Percentiles rank a stretch among this genome's conserved stretches.
Evolutionary conservation across 2,329 filamentous ascomycete genomes (phyloP).

Genomic region (Colletotrichum sp.): DNA sequence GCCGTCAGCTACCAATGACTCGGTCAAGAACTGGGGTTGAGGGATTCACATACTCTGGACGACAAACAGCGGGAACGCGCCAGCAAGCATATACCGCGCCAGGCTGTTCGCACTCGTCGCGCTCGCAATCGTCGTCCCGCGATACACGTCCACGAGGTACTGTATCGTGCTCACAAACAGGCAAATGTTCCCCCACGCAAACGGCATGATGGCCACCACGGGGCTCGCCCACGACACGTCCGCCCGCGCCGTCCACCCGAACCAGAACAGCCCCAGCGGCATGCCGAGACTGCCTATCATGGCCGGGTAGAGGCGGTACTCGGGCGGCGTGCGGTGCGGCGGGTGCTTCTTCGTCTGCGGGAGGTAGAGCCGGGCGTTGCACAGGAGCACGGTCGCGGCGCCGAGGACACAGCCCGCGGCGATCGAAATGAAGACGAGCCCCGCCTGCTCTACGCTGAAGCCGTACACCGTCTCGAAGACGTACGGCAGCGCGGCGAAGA

Average conservation of each 20-base stretch:
- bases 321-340: slow-evolving; percentile 48
- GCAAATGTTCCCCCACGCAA: slow-evolving; percentile 65
- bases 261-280: slow-evolving; percentile 67
- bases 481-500: slow-evolving; percentile 57
- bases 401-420: slow-evolving; percentile 51
- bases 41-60: slow-evolving; percentile 51
- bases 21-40: background rate
- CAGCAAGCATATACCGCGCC: slow-evolving; percentile 59
- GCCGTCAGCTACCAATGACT: background rate
- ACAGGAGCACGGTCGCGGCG: slow-evolving; percentile 42
- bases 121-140: slow-evolving; percentile 59
- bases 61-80: slow-evolving; percentile 65
- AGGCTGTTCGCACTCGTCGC: slow-evolving; percentile 65
- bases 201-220: slow-evolving; percentile 56
- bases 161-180: slow-evolving; percentile 59
- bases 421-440: slow-evolving; percentile 50
- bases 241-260: slow-evolving; percentile 58
- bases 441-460: slow-evolving; percentile 47
- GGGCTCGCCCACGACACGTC: slow-evolving; percentile 56
- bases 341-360: slow-evolving; percentile 35
- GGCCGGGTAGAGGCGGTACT: slow-evolving; percentile 64
- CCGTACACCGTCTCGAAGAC: slow-evolving; percentile 50
- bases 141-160: slow-evolving; percentile 63
- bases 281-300: slow-evolving; percentile 58
- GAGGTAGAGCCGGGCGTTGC: slow-evolving; percentile 47